Evolutionary conservation across 2,329 filamentous ascomycete genomes (phyloP), one percentile per base, ranked within the genome.

Genomic region (Cytospora piceae): DNA sequence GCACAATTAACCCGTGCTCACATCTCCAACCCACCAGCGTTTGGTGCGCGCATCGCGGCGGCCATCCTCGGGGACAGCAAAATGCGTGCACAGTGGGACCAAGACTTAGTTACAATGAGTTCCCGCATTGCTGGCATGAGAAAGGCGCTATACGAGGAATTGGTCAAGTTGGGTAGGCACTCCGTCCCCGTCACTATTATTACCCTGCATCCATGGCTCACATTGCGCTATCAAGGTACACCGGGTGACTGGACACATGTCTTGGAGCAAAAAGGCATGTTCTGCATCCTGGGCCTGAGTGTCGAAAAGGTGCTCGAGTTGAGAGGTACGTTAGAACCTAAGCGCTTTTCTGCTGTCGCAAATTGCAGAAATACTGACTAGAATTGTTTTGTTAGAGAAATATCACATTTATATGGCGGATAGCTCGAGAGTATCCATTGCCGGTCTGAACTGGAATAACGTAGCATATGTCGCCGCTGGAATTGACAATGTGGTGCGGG

Each of bases 231-330:
- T 22, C 0, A 37, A 56, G 54, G 54, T 4, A 77, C 77, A 0
- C 77, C 78, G 0, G 77, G 77, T 0, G 67, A 73, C 22, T 80
- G 78, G 78, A 69, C 70, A 1, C 76, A 77, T 39, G 71, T 80
- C 15, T 67, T 75, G 0, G 72, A 72, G 17, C 77, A 80, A 58
- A 76, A 69, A 14, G 77, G 77, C 27, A 79, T 79, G 77, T 79
- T 79, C 68, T 74, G 73, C 0, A 78, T 76, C 65, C 84, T 82
- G 0, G 85, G 84, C 0, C 73, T 87, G 66, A 80, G 68, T 6
- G 78, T 82, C 67, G 66, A 73, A 3, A 83, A 86, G 67, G 83
- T 86, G 7, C 66, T 69, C 3, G 63, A 67, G 0, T 65, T 77
- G 0, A 72, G 75, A 71, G 72, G 74, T 74, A 70, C 55, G 73